Conservation (phyloP, 106 monocot species). For the Hemerocallis citrina region DNA sequence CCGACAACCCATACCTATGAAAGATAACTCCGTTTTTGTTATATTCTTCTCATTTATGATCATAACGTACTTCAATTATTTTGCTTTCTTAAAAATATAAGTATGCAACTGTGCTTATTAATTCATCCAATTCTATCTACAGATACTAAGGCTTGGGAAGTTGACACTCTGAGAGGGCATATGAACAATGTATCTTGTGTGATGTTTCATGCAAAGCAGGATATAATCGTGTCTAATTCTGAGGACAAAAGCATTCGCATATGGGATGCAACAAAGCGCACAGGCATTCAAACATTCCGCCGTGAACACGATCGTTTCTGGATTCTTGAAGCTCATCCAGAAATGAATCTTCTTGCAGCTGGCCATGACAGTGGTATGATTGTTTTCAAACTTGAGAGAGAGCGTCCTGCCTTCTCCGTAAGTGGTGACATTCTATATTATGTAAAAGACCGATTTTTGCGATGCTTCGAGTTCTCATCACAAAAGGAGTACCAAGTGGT, state of each 20-base stretch:
- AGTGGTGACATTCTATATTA: slow-evolving; percentile 48
- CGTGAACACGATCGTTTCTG: slow-evolving; percentile 69
- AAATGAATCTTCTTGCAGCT: slow-evolving; percentile 70
- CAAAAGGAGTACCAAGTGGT: slow-evolving; percentile 53
- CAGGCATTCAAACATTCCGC: slow-evolving; percentile 55
- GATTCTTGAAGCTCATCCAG: slow-evolving; percentile 66
- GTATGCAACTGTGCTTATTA: too few relatives aligned
- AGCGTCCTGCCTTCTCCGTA: slow-evolving; percentile 56
- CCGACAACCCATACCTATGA: too few relatives aligned
- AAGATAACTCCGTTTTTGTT: too few relatives aligned
- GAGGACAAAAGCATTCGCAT: slow-evolving; percentile 75
- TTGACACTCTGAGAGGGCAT: slow-evolving; percentile 73
- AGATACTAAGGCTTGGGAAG: slow-evolving; percentile 82
- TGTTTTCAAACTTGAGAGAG: slow-evolving; percentile 64
- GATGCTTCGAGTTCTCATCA: slow-evolving; percentile 48
- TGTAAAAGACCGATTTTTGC: slow-evolving; percentile 52
- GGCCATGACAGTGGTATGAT: slow-evolving; percentile 76
- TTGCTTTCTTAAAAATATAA: background rate
- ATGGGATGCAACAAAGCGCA: slow-evolving; percentile 72
- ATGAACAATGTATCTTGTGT: slow-evolving; percentile 84
- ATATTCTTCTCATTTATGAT: background rate
- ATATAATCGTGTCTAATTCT: slow-evolving; percentile 67
- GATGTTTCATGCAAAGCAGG: slow-evolving; percentile 68
- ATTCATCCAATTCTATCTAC: background rate
- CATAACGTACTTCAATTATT: background rate